Conservation (phyloP, 192 early-diverging fungal species). For the Coemansia sp. region DNA sequence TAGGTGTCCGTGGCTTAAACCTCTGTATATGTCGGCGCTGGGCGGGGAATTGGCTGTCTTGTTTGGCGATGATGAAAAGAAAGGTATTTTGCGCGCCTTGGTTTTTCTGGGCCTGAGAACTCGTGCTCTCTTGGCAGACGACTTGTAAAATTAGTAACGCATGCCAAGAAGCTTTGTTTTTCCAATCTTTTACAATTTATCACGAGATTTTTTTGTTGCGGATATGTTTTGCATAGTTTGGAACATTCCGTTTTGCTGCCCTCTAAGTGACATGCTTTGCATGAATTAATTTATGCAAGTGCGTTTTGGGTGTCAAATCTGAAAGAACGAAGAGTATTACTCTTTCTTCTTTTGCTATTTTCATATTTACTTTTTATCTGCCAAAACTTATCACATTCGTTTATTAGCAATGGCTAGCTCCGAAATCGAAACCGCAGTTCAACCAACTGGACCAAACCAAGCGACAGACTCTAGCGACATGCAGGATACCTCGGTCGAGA, state of each 20-base stretch:
- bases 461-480: background rate
- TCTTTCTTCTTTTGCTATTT: background rate
- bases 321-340: background rate
- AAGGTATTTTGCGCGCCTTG: constrained; percentile 20
- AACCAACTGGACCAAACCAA: background rate
- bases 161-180: background rate
- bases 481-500: background rate
- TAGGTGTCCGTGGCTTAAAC: constrained; percentile 37
- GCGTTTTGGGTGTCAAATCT: background rate
- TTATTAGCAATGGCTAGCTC: background rate
- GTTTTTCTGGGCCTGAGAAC: constrained; percentile 30
- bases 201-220: too few species aligned
- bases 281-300: background rate
- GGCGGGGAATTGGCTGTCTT: constrained; percentile 5
- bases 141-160: background rate
- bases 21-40: constrained; percentile 27
- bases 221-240: too few species aligned
- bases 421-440: background rate
- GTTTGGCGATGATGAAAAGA: constrained; percentile 11
- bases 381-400: background rate
- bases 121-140: constrained; percentile 4
- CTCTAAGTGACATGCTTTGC: background rate
- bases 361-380: background rate
- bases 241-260: background rate
- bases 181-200: background rate